A percentile compares a stretch with the other conserved stretches of the same genome.
Evolutionary conservation across 495 filamentous ascomycete genomes (phyloP).

Genomic region (Chaetomium cochliodes): DNA sequence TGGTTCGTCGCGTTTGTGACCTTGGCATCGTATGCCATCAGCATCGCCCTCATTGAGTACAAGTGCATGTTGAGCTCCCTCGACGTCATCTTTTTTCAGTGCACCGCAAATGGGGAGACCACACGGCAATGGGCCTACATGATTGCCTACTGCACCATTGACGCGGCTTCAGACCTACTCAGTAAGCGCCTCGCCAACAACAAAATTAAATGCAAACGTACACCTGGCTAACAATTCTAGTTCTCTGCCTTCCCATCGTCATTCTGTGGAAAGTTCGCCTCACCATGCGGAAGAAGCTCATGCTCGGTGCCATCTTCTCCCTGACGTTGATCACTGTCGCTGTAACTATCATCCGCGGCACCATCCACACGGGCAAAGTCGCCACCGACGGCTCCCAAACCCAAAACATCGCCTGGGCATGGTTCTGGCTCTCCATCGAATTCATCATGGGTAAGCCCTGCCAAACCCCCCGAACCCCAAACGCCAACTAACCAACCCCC

Average conservation of each 20-base stretch:
- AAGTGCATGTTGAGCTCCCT: conserved; percentile 19
- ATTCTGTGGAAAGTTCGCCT: conserved; percentile 31
- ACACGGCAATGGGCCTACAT: background rate
- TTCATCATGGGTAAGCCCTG: conserved; percentile 22
- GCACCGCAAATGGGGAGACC: background rate
- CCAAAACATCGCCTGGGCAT: conserved; percentile 17
- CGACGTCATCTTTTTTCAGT: conserved; percentile 10
- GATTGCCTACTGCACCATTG: conserved; percentile 15
- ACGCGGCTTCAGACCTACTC: conserved; percentile 29
- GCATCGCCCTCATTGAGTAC: conserved; percentile 20
- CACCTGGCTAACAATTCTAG: conserved; percentile 5
- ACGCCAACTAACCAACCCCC: background rate
- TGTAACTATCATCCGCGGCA: conserved; percentile 30
- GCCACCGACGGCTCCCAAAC: background rate
- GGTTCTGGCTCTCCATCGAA: conserved; percentile 27
- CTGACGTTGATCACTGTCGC: conserved; percentile 32
- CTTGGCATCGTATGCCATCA: conserved; percentile 14
- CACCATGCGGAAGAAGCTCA: conserved; percentile 28
- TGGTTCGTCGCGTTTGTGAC: conserved; percentile 26
- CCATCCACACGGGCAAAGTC: conserved; percentile 12
- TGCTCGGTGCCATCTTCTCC: conserved; percentile 32
- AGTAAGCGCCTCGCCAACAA: conserved; percentile 20
- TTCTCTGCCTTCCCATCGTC: conserved; percentile 30
- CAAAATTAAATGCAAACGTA: background rate
- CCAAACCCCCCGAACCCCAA: background rate